Evolutionary conservation across 2,329 filamentous ascomycete species (phyloP), one percentile per base, ranked within the genome.

Genomic region (Fusarium subglutinans): DNA sequence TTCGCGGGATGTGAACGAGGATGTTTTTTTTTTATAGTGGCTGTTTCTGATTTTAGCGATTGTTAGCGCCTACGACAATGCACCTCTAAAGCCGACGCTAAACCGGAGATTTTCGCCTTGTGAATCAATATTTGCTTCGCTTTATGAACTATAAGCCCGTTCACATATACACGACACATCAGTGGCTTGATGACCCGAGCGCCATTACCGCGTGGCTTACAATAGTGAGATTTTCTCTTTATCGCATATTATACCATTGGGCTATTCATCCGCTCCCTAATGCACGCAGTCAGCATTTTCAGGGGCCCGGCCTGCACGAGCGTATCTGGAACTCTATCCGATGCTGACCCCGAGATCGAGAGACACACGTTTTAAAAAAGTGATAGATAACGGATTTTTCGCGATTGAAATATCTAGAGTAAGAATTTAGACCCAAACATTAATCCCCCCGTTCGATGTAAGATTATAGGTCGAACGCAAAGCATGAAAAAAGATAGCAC

Each of bases 381-480:
- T 47, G 61, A 70, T 17, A 57, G 55, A 57, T 48, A 57, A 24
- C 50, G 30, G 35, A n/a, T 35, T 28, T 24, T 24, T 55, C 47
- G n/a, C 26, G 48, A 55, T 43, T 18, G n/a, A n/a, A 28, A 17
- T 2, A 20, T 64, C 35, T 43, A 26, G 13, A 44, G 51, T 70
- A 26, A 58, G 48, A 70, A 43, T 47, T 64, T 57, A 70, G 58
- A 22, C 33, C 28, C 24, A 58, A 57, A 47, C 30, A n/a, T n/a
- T n/a, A 13, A 40, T 22, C 17, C 13, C 33, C 38, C 47, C 50
- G 43, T 35, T 45, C 22, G 13, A 57, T 30, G 50, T 62, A 57
- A 57, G 50, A 57, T 62, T 44, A 53, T 33, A 56, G 38, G 59
- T 18, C 30, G 3, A 35, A 35, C 30, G 9, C n/a, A 24, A 62